These are phyloP conservation scores for Mrakiaceae sp. DNA, from an alignment of 1,284 basidiomycete genomes.

Conservation along the genomic window DNA sequence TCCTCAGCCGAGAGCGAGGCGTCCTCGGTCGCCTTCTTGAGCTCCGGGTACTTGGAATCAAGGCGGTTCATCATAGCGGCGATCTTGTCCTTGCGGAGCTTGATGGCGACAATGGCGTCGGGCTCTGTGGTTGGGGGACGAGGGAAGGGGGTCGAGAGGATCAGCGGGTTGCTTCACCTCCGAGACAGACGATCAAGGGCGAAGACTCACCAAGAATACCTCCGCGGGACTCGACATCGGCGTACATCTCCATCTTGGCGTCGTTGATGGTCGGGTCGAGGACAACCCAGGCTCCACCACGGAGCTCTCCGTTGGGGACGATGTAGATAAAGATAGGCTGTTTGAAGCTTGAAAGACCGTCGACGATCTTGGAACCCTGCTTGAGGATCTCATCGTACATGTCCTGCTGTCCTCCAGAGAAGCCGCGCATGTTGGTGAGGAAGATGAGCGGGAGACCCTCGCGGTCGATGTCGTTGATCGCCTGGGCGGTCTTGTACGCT, in stretches of 20 bases:
- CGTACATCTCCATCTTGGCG: slow-evolving; percentile 97
- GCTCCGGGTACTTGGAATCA: slow-evolving; percentile 67
- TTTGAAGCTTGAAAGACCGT: slow-evolving; percentile 91
- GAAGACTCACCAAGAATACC: slow-evolving; percentile 58
- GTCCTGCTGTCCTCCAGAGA: slow-evolving; percentile 98
- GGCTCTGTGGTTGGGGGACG: slow-evolving; percentile 48
- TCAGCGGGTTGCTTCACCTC: neutral
- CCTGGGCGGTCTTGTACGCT: slow-evolving; percentile 99
- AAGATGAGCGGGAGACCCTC: slow-evolving; percentile 95
- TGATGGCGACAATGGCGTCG: slow-evolving; percentile 88
- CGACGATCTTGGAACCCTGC: slow-evolving; percentile 94
- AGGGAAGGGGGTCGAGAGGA: neutral
- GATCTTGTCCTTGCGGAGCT: slow-evolving; percentile 76
- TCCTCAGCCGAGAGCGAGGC: slow-evolving; percentile 58
- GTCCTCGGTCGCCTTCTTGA: slow-evolving; percentile 73
- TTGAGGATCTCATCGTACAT: slow-evolving; percentile 95
- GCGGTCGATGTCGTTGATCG: slow-evolving; percentile 96
- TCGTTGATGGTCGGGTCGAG: slow-evolving; percentile 92
- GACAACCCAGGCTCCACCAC: slow-evolving; percentile 99
- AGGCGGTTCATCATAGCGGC: slow-evolving; percentile 86
- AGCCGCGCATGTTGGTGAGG: slow-evolving; percentile 99
- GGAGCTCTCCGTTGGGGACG: slow-evolving; percentile 94
- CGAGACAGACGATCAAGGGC: neutral
- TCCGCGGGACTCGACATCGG: slow-evolving; percentile 87
- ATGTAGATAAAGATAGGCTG: slow-evolving; percentile 99